Evolutionary conservation across 2,329 filamentous ascomycete genomes (phyloP).

Genomic region (Penicillium brasilianum): DNA sequence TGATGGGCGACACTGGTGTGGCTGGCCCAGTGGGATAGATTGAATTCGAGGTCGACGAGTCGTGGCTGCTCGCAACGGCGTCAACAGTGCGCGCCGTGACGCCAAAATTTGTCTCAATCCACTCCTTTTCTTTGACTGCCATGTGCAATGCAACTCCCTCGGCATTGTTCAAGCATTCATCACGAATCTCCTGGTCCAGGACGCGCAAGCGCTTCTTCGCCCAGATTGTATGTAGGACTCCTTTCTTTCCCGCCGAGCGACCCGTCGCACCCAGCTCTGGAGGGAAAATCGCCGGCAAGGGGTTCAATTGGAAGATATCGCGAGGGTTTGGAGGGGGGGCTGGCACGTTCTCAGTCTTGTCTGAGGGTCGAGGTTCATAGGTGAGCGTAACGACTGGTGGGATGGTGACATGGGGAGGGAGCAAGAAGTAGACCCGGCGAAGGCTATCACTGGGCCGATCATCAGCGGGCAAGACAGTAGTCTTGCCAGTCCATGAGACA

Average conservation of each 20-base stretch:
- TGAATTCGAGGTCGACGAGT: constrained; percentile 29
- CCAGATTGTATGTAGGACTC: constrained; percentile 89
- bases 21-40: constrained; percentile 51
- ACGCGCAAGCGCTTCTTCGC: constrained; percentile 79
- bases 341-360: neutral
- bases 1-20: constrained; percentile 66
- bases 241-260: constrained; percentile 71
- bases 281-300: constrained; percentile 84
- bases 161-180: constrained; percentile 72
- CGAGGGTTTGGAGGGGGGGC: constrained; percentile 15
- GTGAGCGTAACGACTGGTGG: constrained; percentile 73
- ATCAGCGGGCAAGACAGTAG: constrained; percentile 69
- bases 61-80: constrained; percentile 35
- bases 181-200: constrained; percentile 75
- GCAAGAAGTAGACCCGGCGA: constrained; percentile 77
- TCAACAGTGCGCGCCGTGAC: constrained; percentile 48
- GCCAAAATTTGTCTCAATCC: constrained; percentile 84
- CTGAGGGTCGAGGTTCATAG: constrained; percentile 49
- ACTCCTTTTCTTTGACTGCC: constrained; percentile 80
- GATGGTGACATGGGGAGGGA: constrained; percentile 73
- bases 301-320: constrained; percentile 69
- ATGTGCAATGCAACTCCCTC: constrained; percentile 86
- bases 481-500: constrained; percentile 83
- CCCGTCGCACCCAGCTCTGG: constrained; percentile 72
- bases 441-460: constrained; percentile 60